A percentile compares a stretch with the other conserved stretches of the same genome.
phyloP scores from a whole-genome alignment of 2,329 filamentous ascomycete genomes.

The Cladorrhinum sp. region DNA sequence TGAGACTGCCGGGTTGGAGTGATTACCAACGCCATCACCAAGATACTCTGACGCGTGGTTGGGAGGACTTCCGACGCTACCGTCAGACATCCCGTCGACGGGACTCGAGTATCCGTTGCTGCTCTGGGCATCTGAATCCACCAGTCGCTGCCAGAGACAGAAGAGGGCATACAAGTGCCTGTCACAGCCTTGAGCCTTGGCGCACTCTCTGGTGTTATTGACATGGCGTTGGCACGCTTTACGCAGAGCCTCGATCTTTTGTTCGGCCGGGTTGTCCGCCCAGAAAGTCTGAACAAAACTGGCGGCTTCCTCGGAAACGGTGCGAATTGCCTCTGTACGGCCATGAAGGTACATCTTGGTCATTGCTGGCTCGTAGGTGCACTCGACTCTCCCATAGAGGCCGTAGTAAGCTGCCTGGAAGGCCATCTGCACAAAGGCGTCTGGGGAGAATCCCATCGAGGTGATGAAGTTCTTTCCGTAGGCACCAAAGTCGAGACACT shows the following conservation, averaged over 20 bases:
- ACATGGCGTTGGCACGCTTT: slow-evolving; percentile 83
- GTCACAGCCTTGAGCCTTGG: slow-evolving; percentile 87
- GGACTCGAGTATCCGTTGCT: slow-evolving; percentile 62
- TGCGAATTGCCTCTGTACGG: slow-evolving; percentile 87
- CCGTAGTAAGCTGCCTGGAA: slow-evolving; percentile 98
- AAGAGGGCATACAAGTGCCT: slow-evolving; percentile 91
- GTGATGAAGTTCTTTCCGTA: slow-evolving; percentile 99
- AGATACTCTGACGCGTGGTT: slow-evolving; percentile 38
- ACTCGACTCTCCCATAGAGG: slow-evolving; percentile 88
- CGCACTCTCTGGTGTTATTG: slow-evolving; percentile 75
- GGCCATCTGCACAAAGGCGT: slow-evolving; percentile 98
- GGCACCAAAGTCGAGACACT: slow-evolving; percentile 80
- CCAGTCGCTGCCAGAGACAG: slow-evolving; percentile 86
- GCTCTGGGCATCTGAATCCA: slow-evolving; percentile 63
- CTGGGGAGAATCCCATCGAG: slow-evolving; percentile 92
- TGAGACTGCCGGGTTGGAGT: slow-evolving; percentile 21
- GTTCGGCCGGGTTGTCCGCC: slow-evolving; percentile 78
- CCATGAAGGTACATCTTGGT: slow-evolving; percentile 93
- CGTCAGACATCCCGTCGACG: slow-evolving; percentile 47
- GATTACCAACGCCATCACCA: slow-evolving; percentile 37
- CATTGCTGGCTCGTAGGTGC: slow-evolving; percentile 97
- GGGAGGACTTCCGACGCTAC: slow-evolving; percentile 49
- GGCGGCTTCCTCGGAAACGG: slow-evolving; percentile 78
- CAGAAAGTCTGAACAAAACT: slow-evolving; percentile 92
- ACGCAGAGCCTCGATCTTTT: slow-evolving; percentile 82